phyloP scores from a whole-genome alignment of 805 yeast species.

The Dipodascus albidus region DNA sequence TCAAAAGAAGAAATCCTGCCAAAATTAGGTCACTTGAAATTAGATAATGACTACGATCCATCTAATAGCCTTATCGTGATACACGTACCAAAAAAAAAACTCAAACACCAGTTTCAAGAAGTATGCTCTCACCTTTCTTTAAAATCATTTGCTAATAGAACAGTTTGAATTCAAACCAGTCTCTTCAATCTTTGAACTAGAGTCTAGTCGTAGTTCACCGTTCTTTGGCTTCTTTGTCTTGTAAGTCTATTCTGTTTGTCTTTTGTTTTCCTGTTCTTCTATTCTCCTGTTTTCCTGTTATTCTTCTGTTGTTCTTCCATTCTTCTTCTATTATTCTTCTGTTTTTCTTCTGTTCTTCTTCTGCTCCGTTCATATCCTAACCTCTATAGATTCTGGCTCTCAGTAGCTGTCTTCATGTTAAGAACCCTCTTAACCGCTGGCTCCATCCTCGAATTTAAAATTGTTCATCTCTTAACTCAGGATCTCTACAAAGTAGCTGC shows the following conservation, averaged over 20 bases:
- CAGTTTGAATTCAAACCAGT: constrained; percentile 15
- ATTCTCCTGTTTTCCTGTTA: too few species aligned
- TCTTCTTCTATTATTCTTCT: not conserved
- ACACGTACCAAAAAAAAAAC: too few species aligned
- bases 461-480: constrained; percentile 44
- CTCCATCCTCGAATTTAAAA: constrained; percentile 36
- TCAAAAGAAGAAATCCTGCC: not conserved
- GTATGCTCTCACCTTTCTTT: not conserved
- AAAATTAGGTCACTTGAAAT: not conserved
- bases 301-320: not conserved
- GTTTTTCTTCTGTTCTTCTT: constrained; percentile 22
- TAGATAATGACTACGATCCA: constrained; percentile 1
- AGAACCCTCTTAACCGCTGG: constrained; percentile 39
- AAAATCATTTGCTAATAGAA: not conserved
- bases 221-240: constrained; percentile 77
- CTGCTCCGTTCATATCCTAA: constrained; percentile 14
- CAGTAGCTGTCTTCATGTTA: constrained; percentile 40
- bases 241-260: constrained; percentile 2
- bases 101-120: not conserved
- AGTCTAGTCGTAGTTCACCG: constrained; percentile 18
- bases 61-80: too few species aligned
- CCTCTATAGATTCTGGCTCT: constrained; percentile 39
- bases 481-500: constrained; percentile 59
- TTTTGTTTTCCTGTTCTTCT: too few species aligned
- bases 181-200: constrained; percentile 20